Evolutionary conservation across 345 rosid genomes (phyloP), one percentile per base, ranked within the genome.

Genomic region (Eucalyptus caleyi): DNA sequence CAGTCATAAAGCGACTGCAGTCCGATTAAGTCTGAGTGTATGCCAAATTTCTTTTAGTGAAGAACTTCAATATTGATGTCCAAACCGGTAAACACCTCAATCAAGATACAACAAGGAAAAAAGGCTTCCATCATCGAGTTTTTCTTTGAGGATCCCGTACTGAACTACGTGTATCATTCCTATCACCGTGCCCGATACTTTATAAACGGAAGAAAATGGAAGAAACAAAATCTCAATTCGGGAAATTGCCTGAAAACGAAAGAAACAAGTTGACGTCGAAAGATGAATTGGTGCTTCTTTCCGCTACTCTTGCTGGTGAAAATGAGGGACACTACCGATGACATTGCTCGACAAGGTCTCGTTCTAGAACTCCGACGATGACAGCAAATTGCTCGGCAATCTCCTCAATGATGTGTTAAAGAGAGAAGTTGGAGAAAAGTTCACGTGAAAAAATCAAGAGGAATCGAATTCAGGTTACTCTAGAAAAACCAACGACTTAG

Each of bases 291-390:
- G 77, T 15, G 6, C 40, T n/a, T 67, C 77, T 67, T 34, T 67
- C 72, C 34, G 32, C 16, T 60, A 60, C 67, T 60, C 67, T 27
- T 27, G n/a, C 32, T 27, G 32, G 8, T 27, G 86, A 59, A 87
- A 62, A 97, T 97, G 99, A 97, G 98, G 93, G 99, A 97, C 91
- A 93, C 96, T 8, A 96, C 96, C 34, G 99, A 97, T 91, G 99
- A 96, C 90, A 96, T 97, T 87, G 96, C 13, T 98, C 1, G 99
- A 97, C 92, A 98, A 93, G 88, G 96, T 96, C 88, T 96, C 98
- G 62, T 96, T 96, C 88, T 98, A 96, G 89, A 95, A 95, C 94
- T 97, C 93, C 89, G 98, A 97, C 11, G 99, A 97, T 85, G 98
- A 96, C 80, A 95, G 97, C 90, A 95, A 97, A 92, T 91, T 97